Evolutionary conservation across 192 early-diverging fungal species (phyloP).

Genomic region (Coemansia erecta): DNA sequence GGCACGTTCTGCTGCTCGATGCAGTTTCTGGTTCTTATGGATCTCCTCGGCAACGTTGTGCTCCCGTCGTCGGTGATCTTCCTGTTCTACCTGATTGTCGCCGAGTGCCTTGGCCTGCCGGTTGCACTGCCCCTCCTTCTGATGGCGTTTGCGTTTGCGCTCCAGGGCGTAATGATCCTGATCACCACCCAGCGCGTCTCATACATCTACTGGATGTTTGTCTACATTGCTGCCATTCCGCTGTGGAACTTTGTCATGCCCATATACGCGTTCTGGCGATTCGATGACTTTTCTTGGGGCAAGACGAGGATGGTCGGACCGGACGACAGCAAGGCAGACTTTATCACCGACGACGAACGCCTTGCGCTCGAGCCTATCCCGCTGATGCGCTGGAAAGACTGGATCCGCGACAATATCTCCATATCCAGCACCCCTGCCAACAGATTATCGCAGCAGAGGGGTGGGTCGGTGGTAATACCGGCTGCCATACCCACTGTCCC

Average conservation of each 20-base stretch:
- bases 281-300: conserved; percentile 91
- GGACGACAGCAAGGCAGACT: conserved; percentile 56
- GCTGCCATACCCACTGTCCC: neutral
- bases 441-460: neutral
- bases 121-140: conserved; percentile 68
- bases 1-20: conserved; percentile 98
- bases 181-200: conserved; percentile 77
- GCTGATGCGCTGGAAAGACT: conserved; percentile 51
- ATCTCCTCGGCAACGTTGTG: conserved; percentile 72
- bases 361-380: conserved; percentile 44
- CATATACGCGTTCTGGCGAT: conserved; percentile 76
- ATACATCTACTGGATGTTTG: conserved; percentile 90
- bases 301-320: conserved; percentile 65
- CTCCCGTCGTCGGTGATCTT: conserved; percentile 72
- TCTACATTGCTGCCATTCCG: conserved; percentile 79
- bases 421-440: neutral
- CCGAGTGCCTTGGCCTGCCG: conserved; percentile 43
- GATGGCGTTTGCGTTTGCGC: conserved; percentile 73
- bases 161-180: conserved; percentile 88
- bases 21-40: conserved; percentile 81
- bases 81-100: conserved; percentile 50
- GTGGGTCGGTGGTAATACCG: neutral
- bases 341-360: conserved; percentile 48
- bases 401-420: conserved; percentile 31
- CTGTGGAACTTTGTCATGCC: conserved; percentile 80